These are phyloP conservation scores for Bryum argenteum DNA, from an alignment of 225 moss, liverwort and hornwort species.

Conservation along the genomic window DNA sequence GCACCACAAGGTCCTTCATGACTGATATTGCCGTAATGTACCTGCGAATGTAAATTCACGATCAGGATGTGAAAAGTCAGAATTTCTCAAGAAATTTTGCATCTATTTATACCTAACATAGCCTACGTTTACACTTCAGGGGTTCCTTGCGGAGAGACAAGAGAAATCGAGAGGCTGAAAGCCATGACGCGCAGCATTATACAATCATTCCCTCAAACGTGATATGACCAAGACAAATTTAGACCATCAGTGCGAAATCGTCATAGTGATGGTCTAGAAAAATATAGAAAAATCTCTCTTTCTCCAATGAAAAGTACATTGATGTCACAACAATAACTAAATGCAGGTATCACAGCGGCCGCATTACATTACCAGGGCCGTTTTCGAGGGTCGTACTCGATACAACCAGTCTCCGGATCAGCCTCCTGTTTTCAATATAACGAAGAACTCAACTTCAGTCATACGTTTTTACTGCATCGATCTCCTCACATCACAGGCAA, in stretches of 20 bases:
- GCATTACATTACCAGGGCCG: slow-evolving; percentile 53
- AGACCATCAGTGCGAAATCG: slow-evolving; percentile 3
- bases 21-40: slow-evolving; percentile 54
- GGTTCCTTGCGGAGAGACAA: slow-evolving; percentile 10
- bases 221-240: slow-evolving; percentile 14
- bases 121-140: neutral
- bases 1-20: slow-evolving; percentile 58
- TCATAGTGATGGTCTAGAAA: slow-evolving; percentile 12
- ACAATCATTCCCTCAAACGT: neutral
- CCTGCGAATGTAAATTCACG: slow-evolving; percentile 36
- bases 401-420: slow-evolving; percentile 47
- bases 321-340: slow-evolving; percentile 19
- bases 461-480: slow-evolving; percentile 11
- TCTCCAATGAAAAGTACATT: slow-evolving; percentile 3
- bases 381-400: slow-evolving; percentile 59
- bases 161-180: slow-evolving; percentile 20
- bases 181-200: neutral
- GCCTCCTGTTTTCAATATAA: slow-evolving; percentile 40
- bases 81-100: neutral
- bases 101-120: slow-evolving; percentile 5
- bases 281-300: slow-evolving; percentile 22
- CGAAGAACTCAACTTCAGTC: slow-evolving; percentile 16
- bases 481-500: neutral
- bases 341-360: slow-evolving; percentile 11
- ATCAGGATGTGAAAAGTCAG: slow-evolving; percentile 30